Conservation (phyloP, 2,329 filamentous ascomycete species). For the Onygenales sp. region DNA sequence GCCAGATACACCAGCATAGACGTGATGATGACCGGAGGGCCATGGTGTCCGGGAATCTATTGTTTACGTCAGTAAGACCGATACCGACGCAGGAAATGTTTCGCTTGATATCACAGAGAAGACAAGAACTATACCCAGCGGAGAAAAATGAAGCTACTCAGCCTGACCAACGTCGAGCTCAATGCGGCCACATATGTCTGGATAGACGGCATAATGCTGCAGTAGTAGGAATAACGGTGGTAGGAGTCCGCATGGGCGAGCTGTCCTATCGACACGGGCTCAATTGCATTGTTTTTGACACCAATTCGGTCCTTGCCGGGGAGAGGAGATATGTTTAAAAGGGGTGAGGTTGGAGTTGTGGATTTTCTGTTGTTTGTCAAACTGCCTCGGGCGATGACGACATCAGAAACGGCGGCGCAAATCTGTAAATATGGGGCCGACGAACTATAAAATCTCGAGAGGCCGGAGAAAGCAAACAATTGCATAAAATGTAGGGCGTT, state of each 20-base stretch:
- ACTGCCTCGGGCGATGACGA: background rate
- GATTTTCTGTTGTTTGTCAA: background rate
- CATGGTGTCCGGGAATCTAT: slow-evolving; percentile 31
- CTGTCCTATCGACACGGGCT: background rate
- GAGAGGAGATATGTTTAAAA: background rate
- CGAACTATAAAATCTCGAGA: no score
- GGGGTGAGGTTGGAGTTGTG: background rate
- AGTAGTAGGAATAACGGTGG: slow-evolving; percentile 1
- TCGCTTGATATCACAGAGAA: background rate
- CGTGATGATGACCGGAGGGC: slow-evolving; percentile 29
- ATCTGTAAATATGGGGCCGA: background rate
- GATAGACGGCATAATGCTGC: slow-evolving; percentile 21
- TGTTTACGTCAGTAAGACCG: slow-evolving; percentile 4
- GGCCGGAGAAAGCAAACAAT: no score
- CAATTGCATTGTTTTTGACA: background rate
- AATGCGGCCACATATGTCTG: slow-evolving; percentile 22
- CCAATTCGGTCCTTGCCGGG: background rate
- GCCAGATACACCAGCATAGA: slow-evolving; percentile 38
- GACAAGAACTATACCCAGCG: slow-evolving; percentile 30
- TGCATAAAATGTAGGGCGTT: no score
- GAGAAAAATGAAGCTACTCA: slow-evolving; percentile 31
- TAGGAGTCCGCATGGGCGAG: background rate
- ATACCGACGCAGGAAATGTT: background rate
- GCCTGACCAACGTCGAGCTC: slow-evolving; percentile 28
- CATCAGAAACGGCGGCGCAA: background rate